Evolutionary conservation across 495 filamentous ascomycete genomes (phyloP), one percentile per base, ranked within the genome.

Genomic region (Xylaria grammica): DNA sequence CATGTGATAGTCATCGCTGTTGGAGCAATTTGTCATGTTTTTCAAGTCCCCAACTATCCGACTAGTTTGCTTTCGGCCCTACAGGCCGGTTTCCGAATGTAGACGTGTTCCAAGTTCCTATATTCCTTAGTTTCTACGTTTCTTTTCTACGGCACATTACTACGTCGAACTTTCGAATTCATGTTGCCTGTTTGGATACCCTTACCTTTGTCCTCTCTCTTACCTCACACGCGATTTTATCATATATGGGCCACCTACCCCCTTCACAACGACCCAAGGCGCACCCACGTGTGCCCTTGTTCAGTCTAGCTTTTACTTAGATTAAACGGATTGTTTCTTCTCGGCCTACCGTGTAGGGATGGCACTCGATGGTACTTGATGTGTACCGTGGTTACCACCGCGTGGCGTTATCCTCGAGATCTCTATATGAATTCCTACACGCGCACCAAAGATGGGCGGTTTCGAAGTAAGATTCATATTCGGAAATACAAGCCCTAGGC

Each of bases 1-100:
- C 45, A 75, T 84, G 71, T 82, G 69, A 74, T 60, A 45, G 27
- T 8, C 40, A 3, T 7, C 7, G 17, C 13, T 17, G 8, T 11
- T 42, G 6, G 7, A 9, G 40, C 40, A 42, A 15, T 9, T 17
- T 42, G 17, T 17, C 5, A 9, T 42, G 3, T 42, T 17, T 17
- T 42, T 42, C 17, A 17, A 9, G 3, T 17, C 13, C 40, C 13
- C 3, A n/a, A n/a, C n/a, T n/a, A n/a, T n/a, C n/a, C n/a, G n/a
- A n/a, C n/a, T n/a, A n/a, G n/a, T n/a, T n/a, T n/a, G n/a, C n/a
- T n/a, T n/a, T n/a, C n/a, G 30, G n/a, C 51, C 9, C 4, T 36
- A 34, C 15, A 29, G 5, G 30, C 19, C 13, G 2, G 13, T 24
- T 22, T 0, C 13, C 29, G 9, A 4, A 20, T 22, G 24, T 32